These are phyloP conservation scores for Periconia macrospinosa DNA, from an alignment of 2,329 filamentous ascomycete species.

Conservation along the genomic window DNA sequence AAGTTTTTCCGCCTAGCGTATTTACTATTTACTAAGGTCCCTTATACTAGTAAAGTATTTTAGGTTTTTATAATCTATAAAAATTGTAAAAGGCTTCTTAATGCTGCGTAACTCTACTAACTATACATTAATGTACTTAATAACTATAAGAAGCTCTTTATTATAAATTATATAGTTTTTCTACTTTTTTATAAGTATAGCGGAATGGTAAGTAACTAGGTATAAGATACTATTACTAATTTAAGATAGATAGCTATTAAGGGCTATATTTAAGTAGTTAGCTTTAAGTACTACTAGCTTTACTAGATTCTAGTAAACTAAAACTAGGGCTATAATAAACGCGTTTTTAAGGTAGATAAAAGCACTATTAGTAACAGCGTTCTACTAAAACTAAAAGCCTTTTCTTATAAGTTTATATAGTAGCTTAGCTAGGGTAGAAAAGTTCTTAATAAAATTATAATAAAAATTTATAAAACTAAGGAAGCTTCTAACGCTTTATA, in stretches of 20 bases:
- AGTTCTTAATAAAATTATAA: conserved; percentile 5
- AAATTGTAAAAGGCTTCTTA: background rate
- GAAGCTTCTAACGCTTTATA: conserved; percentile 7
- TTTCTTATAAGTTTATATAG: conserved; percentile 4
- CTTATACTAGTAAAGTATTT: background rate
- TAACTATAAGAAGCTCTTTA: background rate
- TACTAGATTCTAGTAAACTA: conserved; percentile 8
- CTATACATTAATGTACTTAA: background rate
- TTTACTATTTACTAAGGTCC: background rate
- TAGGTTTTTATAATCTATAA: conserved; percentile 3
- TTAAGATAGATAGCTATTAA: background rate
- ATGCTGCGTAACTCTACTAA: background rate
- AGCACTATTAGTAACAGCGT: background rate
- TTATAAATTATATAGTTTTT: conserved; percentile 4
- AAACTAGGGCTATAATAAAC: background rate
- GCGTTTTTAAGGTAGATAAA: conserved; percentile 5
- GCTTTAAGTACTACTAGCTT: background rate
- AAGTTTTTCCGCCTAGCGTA: background rate
- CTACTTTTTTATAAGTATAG: background rate
- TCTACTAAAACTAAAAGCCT: background rate
- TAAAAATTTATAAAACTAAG: conserved; percentile 7
- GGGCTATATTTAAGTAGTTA: background rate
- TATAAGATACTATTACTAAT: background rate
- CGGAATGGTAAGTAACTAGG: background rate
- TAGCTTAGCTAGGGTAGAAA: background rate